phyloP scores from a whole-genome alignment of 768 basidiomycete genomes.

The Erythrobasidium yunnanense region DNA sequence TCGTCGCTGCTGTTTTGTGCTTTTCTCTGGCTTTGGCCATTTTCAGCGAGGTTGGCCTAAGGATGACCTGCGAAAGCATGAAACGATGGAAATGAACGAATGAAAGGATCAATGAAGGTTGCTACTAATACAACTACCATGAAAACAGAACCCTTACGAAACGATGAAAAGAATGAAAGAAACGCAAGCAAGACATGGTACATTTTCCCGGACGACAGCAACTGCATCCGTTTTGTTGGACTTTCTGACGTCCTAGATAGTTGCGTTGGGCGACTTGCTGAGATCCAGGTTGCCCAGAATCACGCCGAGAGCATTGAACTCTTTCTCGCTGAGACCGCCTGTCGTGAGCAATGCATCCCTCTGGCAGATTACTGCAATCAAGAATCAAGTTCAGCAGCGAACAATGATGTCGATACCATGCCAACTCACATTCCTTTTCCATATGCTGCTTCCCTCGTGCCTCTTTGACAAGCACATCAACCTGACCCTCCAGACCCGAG shows the following conservation, averaged over 20 bases:
- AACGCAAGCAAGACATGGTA: too few relatives aligned
- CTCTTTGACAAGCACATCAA: conserved; percentile 10
- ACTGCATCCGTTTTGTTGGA: neutral
- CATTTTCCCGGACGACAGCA: too few relatives aligned
- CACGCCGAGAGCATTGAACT: conserved; percentile 1
- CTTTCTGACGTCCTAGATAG: neutral
- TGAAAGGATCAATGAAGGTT: neutral
- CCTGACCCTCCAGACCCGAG: neutral
- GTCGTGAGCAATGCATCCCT: conserved; percentile 13
- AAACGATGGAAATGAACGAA: neutral
- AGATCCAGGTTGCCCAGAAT: neutral
- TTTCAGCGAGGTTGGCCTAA: neutral
- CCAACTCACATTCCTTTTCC: conserved; percentile 4
- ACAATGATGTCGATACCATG: too few relatives aligned
- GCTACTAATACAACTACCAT: too few relatives aligned
- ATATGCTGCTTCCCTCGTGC: conserved; percentile 16
- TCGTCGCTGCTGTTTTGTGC: neutral
- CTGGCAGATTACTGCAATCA: conserved; percentile 3
- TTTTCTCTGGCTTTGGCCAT: neutral
- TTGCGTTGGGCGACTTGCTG: neutral
- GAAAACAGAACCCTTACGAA: too few relatives aligned
- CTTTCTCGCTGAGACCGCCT: neutral
- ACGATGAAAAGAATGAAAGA: too few relatives aligned
- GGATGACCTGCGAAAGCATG: neutral
- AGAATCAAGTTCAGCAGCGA: neutral